Percentiles rank a stretch among this genome's conserved stretches.
Conservation (phyloP, 164 flowering plant genomes). For the Platanus orientalis region DNA sequence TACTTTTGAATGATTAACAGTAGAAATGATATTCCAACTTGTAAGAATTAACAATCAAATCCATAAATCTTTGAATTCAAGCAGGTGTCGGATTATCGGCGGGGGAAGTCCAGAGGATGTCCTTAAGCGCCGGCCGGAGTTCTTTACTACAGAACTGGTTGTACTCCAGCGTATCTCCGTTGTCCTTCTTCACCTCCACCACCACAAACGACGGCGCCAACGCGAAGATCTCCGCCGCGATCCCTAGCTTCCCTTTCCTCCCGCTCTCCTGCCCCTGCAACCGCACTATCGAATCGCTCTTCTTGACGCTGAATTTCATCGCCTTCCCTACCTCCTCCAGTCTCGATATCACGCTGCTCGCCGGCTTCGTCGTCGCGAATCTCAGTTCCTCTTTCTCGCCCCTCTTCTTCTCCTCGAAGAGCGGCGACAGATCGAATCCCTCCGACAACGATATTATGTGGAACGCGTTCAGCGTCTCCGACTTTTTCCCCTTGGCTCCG, state of each 20-base stretch:
- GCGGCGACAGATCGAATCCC: constrained; percentile 52
- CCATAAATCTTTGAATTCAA: constrained; percentile 1
- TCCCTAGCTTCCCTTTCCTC: constrained; percentile 53
- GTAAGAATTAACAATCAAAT: no score
- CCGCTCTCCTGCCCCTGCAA: constrained; percentile 51
- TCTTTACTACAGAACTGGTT: constrained; percentile 60
- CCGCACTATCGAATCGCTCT: constrained; percentile 36
- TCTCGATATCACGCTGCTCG: constrained; percentile 42
- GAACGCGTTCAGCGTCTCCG: constrained; percentile 47
- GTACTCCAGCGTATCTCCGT: constrained; percentile 69
- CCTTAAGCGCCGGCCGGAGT: constrained; percentile 66
- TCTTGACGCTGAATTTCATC: constrained; percentile 35
- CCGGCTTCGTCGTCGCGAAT: constrained; percentile 43
- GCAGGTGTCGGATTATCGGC: constrained; percentile 26
- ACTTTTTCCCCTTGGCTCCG: constrained; percentile 13
- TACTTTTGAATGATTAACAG: no score
- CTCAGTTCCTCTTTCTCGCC: constrained; percentile 41
- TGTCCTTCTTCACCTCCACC: constrained; percentile 66
- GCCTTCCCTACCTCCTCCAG: constrained; percentile 44
- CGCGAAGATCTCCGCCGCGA: constrained; percentile 54
- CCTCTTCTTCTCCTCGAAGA: constrained; percentile 45
- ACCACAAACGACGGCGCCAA: constrained; percentile 54
- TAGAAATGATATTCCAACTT: no score
- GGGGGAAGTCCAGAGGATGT: constrained; percentile 60
- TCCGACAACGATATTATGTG: constrained; percentile 47